Evolutionary conservation across 805 yeast species (phyloP).

Genomic region (Kuraishia ogatae): DNA sequence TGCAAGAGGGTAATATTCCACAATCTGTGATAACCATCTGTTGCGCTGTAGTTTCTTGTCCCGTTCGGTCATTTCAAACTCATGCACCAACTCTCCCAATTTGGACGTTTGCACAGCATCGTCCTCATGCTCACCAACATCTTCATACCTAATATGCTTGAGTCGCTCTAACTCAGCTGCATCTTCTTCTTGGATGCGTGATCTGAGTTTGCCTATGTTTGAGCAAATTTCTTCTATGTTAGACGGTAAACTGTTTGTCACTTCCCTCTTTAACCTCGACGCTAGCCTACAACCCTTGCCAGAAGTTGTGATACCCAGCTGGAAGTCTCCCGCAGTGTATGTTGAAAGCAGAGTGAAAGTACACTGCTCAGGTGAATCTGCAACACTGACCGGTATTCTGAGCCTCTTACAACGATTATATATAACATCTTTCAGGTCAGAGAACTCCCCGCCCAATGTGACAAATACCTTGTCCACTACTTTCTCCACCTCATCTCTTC

Average conservation of each 20-base stretch:
- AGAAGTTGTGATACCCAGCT: constrained; percentile 74
- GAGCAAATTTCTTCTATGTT: constrained; percentile 63
- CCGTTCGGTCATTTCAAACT: constrained; percentile 44
- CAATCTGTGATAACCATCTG: constrained; percentile 83
- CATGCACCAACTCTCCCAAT: constrained; percentile 55
- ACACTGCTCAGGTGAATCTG: constrained; percentile 64
- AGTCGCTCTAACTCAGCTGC: constrained; percentile 12
- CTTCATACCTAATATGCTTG: constrained; percentile 23
- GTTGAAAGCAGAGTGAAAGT: constrained; percentile 74
- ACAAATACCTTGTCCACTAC: constrained; percentile 77
- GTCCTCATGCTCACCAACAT: constrained; percentile 53
- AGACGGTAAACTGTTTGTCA: constrained; percentile 54
- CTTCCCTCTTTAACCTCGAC: constrained; percentile 66
- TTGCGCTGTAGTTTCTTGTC: constrained; percentile 51
- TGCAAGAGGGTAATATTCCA: constrained; percentile 79
- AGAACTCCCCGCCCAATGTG: constrained; percentile 21
- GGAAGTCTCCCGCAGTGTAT: constrained; percentile 62
- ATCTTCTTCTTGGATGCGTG: constrained; percentile 42
- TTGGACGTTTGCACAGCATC: constrained; percentile 55
- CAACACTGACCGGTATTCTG: constrained; percentile 77
- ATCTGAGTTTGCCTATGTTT: constrained; percentile 61
- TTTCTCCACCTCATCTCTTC: constrained; percentile 51
- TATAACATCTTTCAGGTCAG: constrained; percentile 28
- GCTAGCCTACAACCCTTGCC: constrained; percentile 90
- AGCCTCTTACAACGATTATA: constrained; percentile 42